Evolutionary conservation across 495 filamentous ascomycete genomes (phyloP).

Genomic region (Staphylotrichum tortipilum): DNA sequence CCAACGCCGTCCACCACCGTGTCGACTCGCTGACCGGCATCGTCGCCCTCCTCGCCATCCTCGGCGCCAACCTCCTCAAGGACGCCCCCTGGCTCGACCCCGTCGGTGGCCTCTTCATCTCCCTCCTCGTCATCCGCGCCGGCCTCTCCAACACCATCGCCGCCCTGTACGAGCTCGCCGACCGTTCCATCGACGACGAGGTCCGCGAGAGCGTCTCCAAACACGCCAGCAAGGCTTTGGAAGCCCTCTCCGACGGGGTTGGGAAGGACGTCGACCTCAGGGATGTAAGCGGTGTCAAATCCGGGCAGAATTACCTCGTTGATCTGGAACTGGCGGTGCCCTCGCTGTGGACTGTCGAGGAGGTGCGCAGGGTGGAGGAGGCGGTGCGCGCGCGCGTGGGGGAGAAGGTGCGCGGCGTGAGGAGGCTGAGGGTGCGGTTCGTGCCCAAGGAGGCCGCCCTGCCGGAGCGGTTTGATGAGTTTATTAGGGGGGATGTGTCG

Average conservation of each 20-base stretch:
- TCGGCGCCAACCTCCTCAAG: conserved; percentile 75
- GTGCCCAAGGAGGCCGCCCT: conserved; percentile 49
- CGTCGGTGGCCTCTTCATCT: conserved; percentile 86
- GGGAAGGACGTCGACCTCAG: conserved; percentile 49
- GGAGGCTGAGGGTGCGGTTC: conserved; percentile 73
- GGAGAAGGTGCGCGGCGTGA: conserved; percentile 67
- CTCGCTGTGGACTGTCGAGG: conserved; percentile 57
- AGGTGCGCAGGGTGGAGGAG: conserved; percentile 61
- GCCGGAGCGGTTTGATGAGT: conserved; percentile 62
- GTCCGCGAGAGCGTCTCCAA: conserved; percentile 60
- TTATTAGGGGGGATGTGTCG: conserved; percentile 60
- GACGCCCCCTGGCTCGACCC: conserved; percentile 89
- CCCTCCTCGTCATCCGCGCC: conserved; percentile 83
- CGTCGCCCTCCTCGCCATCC: conserved; percentile 79
- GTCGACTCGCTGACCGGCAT: conserved; percentile 92
- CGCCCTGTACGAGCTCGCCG: conserved; percentile 78
- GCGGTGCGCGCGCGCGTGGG: conserved; percentile 60
- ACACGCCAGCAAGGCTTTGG: conserved; percentile 53
- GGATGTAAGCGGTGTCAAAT: conserved; percentile 80
- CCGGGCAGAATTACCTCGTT: conserved; percentile 88
- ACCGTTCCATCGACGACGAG: conserved; percentile 79
- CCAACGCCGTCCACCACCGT: conserved; percentile 92
- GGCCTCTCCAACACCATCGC: conserved; percentile 77
- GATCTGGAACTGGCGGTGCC: conserved; percentile 80
- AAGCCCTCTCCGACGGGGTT: conserved; percentile 17